Percentiles rank a stretch among this genome's conserved stretches.
These are phyloP conservation scores for Discostella pseudostelligera DNA, from an alignment of 108 stramenopile genomes.

Conservation along the genomic window DNA sequence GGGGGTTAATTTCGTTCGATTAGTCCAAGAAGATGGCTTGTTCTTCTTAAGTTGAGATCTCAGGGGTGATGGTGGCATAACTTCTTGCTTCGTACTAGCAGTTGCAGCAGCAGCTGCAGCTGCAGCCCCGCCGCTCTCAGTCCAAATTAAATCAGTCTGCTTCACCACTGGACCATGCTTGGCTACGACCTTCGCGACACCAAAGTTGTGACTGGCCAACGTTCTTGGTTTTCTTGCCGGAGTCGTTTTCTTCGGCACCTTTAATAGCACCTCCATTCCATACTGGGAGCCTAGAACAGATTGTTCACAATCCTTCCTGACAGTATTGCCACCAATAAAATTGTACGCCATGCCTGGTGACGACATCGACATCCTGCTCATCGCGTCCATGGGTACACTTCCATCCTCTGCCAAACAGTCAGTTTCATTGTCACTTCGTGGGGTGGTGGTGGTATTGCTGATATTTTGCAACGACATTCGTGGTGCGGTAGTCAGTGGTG, in stretches of 20 bases:
- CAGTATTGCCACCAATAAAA: neutral
- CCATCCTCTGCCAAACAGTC: constrained; percentile 2
- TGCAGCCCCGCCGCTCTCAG: neutral
- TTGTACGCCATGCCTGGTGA: neutral
- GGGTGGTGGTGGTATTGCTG: neutral
- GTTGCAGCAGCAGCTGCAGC: neutral
- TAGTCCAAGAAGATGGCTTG: too few relatives aligned
- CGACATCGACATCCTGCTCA: neutral
- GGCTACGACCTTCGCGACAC: neutral
- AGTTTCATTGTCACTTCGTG: neutral
- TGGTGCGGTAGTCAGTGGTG: neutral
- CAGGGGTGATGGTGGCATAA: neutral
- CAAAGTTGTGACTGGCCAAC: constrained; percentile 15
- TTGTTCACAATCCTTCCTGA: constrained; percentile 1
- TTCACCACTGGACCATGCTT: neutral
- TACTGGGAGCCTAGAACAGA: constrained; percentile 19
- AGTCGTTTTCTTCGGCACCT: neutral
- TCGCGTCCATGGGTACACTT: constrained; percentile 6
- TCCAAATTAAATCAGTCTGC: neutral
- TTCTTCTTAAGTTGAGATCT: too few relatives aligned
- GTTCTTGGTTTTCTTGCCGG: constrained; percentile 16
- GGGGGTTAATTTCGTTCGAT: too few relatives aligned
- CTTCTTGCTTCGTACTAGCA: neutral
- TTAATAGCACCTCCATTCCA: constrained; percentile 20
- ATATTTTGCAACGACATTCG: neutral